These are phyloP conservation scores for Rhytidhysteron rufulum DNA, from an alignment of 2,329 filamentous ascomycete species.

Conservation along the genomic window DNA sequence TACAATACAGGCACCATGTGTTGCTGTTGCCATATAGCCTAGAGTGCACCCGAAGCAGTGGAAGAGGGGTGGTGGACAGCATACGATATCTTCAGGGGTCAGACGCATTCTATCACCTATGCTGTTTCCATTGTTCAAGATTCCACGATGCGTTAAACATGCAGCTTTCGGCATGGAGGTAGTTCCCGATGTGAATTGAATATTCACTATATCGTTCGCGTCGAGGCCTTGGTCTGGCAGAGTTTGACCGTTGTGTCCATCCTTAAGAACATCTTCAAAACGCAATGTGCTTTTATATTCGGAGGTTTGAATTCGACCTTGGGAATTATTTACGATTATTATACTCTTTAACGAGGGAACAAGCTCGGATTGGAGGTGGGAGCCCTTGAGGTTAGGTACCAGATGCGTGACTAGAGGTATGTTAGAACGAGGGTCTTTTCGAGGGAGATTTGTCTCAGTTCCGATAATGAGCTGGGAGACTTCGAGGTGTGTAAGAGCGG, in stretches of 20 bases:
- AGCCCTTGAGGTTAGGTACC: constrained; percentile 44
- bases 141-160: constrained; percentile 77
- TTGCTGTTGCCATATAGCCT: constrained; percentile 94
- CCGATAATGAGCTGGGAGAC: constrained; percentile 75
- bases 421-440: constrained; percentile 59
- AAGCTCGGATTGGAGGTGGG: constrained; percentile 48
- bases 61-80: constrained; percentile 57
- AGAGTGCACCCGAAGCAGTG: constrained; percentile 86
- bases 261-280: constrained; percentile 44
- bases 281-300: constrained; percentile 34
- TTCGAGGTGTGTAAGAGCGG: constrained; percentile 72
- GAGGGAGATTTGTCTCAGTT: constrained; percentile 79
- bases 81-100: constrained; percentile 64
- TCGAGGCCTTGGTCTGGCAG: constrained; percentile 50
- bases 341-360: constrained; percentile 69
- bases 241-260: constrained; percentile 36
- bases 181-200: constrained; percentile 96
- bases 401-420: constrained; percentile 54
- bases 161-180: constrained; percentile 89
- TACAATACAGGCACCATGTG: constrained; percentile 74
- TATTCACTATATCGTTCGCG: constrained; percentile 76
- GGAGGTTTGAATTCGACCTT: constrained; percentile 47
- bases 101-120: constrained; percentile 86
- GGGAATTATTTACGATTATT: constrained; percentile 75
- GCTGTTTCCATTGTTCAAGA: constrained; percentile 85